Base-by-base conservation (phyloP, 2,329 filamentous ascomycete genomes). In the Hysterium pulicare region DNA sequence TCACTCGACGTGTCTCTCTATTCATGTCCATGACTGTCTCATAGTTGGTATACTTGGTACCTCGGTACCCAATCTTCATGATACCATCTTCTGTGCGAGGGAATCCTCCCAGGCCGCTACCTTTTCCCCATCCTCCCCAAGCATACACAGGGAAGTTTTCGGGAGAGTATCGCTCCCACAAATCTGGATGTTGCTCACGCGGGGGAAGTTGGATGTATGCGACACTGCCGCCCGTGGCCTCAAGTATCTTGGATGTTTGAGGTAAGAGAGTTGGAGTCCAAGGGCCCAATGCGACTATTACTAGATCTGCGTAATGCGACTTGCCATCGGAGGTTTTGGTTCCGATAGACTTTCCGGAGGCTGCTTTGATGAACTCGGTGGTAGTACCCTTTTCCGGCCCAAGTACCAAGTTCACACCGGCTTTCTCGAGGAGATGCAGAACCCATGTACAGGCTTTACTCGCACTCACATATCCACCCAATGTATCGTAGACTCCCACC, bases 41-140 rank as follows among this genome's bases (percentile, higher is more conserved):
- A n/a, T n/a, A n/a, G 45, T 77, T 75, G 2, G 73, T 54, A 32
- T 48, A 54, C 53, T 79, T 79, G 0, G 66, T 74, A 1, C 71
- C 73, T 1, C 76, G 67, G 44, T 71, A 80, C 2, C 71, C 76
- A 44, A 75, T 67, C 50, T 77, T 76, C 38, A 77, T 50, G n/a
- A 67, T 51, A 0, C 74, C 70, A 3, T 70, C 48, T 7, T 69
- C 59, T 17, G 70, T 67, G 0, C 67, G 53, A 0, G 76, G 67
- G 34, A 79, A 76, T 13, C 75, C 74, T 0, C 77, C 58, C 1
- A 71, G 73, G 0, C 70, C 72, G 7, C 33, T 36, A 13, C 42
- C 41, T 13, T 37, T 61, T 5, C 66, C 58, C 35, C 61, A 60
- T 36, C 58, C 53, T 35, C 61, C 67, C 32, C 54, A 63, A 22